Evolutionary conservation across 164 flowering plant species (phyloP), one percentile per base, ranked within the genome.

Genomic region (Platanus orientalis): DNA sequence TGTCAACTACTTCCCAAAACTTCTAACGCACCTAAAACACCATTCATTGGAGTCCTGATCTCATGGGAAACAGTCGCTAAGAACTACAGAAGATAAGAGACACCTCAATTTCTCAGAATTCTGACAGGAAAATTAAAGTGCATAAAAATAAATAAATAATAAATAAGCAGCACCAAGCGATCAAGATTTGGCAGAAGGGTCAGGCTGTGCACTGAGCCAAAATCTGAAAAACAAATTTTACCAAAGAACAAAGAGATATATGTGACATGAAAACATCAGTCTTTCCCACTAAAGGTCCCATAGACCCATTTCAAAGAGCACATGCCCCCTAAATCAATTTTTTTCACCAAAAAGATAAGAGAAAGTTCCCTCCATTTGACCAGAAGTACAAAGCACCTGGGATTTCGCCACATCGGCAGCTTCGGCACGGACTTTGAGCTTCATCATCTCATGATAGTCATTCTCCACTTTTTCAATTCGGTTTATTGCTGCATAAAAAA

Each of bases 351-450:
- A 10, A 3, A 36, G 42, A 36, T 7, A 36, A 36, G 25, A 39
- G 28, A 27, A 2, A 0, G 7, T 23, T 19, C 12, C n/a, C 4
- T 17, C 14, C 21, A 25, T 17, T 28, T 60, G 17, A 60, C 19
- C 17, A 61, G 57, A 50, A 60, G 28, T 12, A 29, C 58, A 69
- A 71, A 60, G 63, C 48, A 92, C 98, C 96, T 94, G 97, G 50
- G 98, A 94, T 76, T 91, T 94, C 70, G 98, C 98, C 58, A 87
- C 88, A 79, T 94, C 98, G 20, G 98, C 98, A 71, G 97, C 96
- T 80, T 94, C 97, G 52, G 98, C 98, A 62, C 91, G 88, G 64
- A 70, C 77, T 78, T 87, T 94, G 54, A 94, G 88, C 71, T 76
- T 83, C 83, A 61, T 83, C 97, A 94, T 89, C 70, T 84, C 53